Conservation (phyloP, 2,329 filamentous ascomycete species). For the Penicillium sp. region DNA sequence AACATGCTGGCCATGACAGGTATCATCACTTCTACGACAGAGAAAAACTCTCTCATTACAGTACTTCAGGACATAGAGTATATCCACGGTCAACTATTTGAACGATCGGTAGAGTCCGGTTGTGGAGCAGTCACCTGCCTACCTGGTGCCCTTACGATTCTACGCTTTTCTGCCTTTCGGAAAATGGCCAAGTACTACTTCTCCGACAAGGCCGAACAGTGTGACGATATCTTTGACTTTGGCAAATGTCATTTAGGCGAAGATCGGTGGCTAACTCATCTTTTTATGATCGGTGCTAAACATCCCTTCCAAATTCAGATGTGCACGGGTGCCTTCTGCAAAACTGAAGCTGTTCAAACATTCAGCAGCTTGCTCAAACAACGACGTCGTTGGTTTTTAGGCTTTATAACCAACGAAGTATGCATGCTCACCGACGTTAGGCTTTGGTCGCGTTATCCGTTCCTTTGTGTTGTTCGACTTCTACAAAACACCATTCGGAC, state of each 20-base stretch:
- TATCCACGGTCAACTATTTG: conserved; percentile 93
- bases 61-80: conserved; percentile 98
- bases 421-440: conserved; percentile 97
- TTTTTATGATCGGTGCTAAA: conserved; percentile 98
- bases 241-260: conserved; percentile 94
- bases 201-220: conserved; percentile 93
- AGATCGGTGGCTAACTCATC: conserved; percentile 94
- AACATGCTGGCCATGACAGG: conserved; percentile 98
- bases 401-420: conserved; percentile 96
- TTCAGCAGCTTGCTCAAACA: conserved; percentile 88
- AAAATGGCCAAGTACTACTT: conserved; percentile 99
- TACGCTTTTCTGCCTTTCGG: conserved; percentile 93
- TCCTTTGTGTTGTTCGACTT: conserved; percentile 83
- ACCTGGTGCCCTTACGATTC: conserved; percentile 90
- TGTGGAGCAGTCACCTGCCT: conserved; percentile 94
- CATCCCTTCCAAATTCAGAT: conserved; percentile 95
- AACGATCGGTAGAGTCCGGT: conserved; percentile 91
- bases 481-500: conserved; percentile 97
- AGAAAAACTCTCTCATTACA: conserved; percentile 86
- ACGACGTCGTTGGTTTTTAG: conserved; percentile 92
- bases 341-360: conserved; percentile 93
- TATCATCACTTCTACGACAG: conserved; percentile 91
- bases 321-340: conserved; percentile 97
- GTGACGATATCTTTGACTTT: conserved; percentile 94
- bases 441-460: conserved; percentile 87